A percentile compares a stretch with the other conserved stretches of the same genome.
Conservation (phyloP, 1,139 yeast species). For the Saccharomyces pastorianus region DNA sequence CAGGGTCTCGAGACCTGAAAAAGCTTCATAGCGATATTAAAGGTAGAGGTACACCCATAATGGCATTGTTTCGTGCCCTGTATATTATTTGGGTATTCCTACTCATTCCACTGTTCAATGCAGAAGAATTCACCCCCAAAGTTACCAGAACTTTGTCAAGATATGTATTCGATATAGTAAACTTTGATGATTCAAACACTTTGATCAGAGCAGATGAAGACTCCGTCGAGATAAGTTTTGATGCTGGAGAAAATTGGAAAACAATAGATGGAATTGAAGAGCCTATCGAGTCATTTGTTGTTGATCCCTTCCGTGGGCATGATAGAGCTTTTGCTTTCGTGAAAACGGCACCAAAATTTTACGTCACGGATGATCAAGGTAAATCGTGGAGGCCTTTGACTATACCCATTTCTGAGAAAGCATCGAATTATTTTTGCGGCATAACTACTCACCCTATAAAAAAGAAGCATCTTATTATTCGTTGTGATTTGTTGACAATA, state of each 20-base stretch:
- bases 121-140: slow-evolving; percentile 14
- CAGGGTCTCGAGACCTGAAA: too few relatives aligned
- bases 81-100: slow-evolving; percentile 1
- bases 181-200: slow-evolving; percentile 27
- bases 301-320: slow-evolving; percentile 15
- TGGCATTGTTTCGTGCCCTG: slow-evolving; percentile 4
- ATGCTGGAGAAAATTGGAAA: slow-evolving; percentile 25
- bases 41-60: neutral
- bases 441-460: neutral
- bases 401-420: neutral
- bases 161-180: slow-evolving; percentile 5
- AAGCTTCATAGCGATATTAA: neutral
- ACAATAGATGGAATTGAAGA: slow-evolving; percentile 7
- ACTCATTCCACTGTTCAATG: neutral
- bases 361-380: slow-evolving; percentile 26
- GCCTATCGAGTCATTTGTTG: slow-evolving; percentile 1
- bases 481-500: neutral
- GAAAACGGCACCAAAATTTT: slow-evolving; percentile 4
- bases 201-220: slow-evolving; percentile 10
- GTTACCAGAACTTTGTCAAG: slow-evolving; percentile 10
- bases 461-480: neutral
- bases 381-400: slow-evolving; percentile 14
- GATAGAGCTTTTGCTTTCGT: slow-evolving; percentile 20
- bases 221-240: slow-evolving; percentile 14
- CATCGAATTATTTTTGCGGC: neutral